phyloP scores from a whole-genome alignment of 139 green algal genomes.

The Coccomyxa sp. region DNA sequence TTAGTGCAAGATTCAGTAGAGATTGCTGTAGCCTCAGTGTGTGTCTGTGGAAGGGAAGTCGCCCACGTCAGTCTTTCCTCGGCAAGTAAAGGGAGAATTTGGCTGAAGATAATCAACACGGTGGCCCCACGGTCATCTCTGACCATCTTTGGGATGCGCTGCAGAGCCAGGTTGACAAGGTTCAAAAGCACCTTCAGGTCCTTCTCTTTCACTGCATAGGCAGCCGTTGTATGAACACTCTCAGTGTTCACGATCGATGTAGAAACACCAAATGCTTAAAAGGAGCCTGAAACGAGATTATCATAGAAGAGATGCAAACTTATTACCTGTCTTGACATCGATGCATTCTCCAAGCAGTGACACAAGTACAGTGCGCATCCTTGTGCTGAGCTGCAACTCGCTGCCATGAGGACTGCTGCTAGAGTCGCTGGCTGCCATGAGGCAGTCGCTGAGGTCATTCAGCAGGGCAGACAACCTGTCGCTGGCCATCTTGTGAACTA shows the following conservation, averaged over 20 bases:
- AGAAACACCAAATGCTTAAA: neutral
- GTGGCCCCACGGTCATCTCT: slow-evolving; percentile 5
- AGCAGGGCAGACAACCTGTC: slow-evolving; percentile 6
- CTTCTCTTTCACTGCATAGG: slow-evolving; percentile 7
- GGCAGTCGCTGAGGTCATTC: slow-evolving; percentile 19
- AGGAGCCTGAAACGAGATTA: neutral
- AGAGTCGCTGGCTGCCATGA: neutral
- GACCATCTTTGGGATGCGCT: slow-evolving; percentile 18
- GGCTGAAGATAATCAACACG: slow-evolving; percentile 24
- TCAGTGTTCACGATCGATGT: neutral
- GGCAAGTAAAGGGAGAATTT: slow-evolving; percentile 28
- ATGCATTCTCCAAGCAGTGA: slow-evolving; percentile 15
- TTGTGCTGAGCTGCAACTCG: neutral
- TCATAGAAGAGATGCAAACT: neutral
- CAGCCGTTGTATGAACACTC: neutral
- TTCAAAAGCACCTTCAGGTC: slow-evolving; percentile 29
- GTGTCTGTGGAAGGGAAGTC: neutral
- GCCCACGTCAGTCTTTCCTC: slow-evolving; percentile 8
- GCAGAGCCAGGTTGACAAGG: slow-evolving; percentile 22
- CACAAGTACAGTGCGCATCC: slow-evolving; percentile 22
- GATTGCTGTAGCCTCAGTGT: neutral
- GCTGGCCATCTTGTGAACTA: neutral
- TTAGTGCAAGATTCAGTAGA: neutral
- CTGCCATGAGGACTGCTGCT: slow-evolving; percentile 5
- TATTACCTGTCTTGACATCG: neutral